These are phyloP conservation scores for Rhynchospora breviuscula DNA, from an alignment of 176 grass and related monocot species.

Conservation along the genomic window DNA sequence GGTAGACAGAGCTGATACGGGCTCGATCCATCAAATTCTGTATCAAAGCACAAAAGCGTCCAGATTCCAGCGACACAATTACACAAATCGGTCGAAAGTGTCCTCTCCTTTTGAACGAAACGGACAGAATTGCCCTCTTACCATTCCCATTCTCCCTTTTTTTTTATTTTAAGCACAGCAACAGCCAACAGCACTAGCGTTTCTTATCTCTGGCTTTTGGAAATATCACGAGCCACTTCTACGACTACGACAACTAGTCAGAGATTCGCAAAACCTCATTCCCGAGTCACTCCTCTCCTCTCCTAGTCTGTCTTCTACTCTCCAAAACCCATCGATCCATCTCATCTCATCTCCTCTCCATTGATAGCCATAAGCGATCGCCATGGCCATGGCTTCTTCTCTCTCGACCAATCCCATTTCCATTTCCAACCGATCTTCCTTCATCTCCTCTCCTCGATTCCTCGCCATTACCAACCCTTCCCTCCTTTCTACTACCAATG, in stretches of 20 bases:
- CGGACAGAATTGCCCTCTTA: not conserved
- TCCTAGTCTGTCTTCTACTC: not conserved
- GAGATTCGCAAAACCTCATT: too few species aligned
- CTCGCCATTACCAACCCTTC: not conserved
- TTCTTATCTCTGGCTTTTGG: too few species aligned
- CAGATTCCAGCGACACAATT: not conserved
- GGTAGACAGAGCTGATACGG: not conserved
- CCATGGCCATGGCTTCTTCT: conserved; percentile 17
- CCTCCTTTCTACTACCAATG: not conserved
- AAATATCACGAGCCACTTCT: not conserved
- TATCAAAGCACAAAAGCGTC: not conserved
- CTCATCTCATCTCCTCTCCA: not conserved
- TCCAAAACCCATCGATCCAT: not conserved
- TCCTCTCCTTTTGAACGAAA: not conserved
- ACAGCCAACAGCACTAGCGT: too few species aligned
- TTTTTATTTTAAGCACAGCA: too few species aligned
- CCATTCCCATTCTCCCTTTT: not conserved
- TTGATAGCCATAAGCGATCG: not conserved
- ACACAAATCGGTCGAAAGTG: not conserved
- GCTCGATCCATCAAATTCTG: not conserved
- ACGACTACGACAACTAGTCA: too few species aligned
- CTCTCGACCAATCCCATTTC: conserved; percentile 14
- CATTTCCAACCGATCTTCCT: not conserved
- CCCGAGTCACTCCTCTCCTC: too few species aligned
- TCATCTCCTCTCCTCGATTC: not conserved